A percentile compares a stretch with the other conserved stretches of the same genome.
phyloP scores from a whole-genome alignment of 331 rosid genomes.

The Quercus lobata region DNA sequence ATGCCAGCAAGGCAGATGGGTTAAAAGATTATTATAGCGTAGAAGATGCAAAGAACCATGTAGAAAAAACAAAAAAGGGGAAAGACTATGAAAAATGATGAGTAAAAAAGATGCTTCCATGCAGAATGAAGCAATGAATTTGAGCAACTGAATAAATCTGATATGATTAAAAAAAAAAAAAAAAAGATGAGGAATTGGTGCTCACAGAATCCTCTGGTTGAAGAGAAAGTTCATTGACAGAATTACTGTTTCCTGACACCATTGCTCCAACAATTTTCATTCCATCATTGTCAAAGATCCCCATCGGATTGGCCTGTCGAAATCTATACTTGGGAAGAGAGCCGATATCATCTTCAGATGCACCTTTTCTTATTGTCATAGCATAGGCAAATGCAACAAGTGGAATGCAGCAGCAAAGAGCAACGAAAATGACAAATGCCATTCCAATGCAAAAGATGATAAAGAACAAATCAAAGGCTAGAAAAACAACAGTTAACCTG shows the following conservation, averaged over 20 bases:
- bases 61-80: neutral
- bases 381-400: constrained; percentile 69
- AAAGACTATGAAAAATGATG: neutral
- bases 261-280: constrained; percentile 31
- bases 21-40: neutral
- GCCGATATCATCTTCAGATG: constrained; percentile 73
- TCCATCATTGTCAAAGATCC: constrained; percentile 27
- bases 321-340: constrained; percentile 70
- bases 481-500: constrained; percentile 89
- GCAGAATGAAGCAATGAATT: neutral
- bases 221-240: constrained; percentile 46
- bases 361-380: constrained; percentile 68
- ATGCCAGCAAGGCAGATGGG: neutral
- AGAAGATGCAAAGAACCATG: neutral
- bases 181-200: constrained; percentile 19
- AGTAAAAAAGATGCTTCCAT: neutral
- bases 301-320: constrained; percentile 41
- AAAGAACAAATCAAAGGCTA: constrained; percentile 76
- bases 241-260: constrained; percentile 33
- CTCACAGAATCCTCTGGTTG: constrained; percentile 84
- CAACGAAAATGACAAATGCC: constrained; percentile 67
- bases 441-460: constrained; percentile 74
- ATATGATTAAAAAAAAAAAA: neutral
- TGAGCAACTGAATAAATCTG: neutral
- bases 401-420: constrained; percentile 69